Evolutionary conservation across 2,329 filamentous ascomycete genomes (phyloP), one percentile per base, ranked within the genome.

Genomic region (Neofusicoccum cordaticola): DNA sequence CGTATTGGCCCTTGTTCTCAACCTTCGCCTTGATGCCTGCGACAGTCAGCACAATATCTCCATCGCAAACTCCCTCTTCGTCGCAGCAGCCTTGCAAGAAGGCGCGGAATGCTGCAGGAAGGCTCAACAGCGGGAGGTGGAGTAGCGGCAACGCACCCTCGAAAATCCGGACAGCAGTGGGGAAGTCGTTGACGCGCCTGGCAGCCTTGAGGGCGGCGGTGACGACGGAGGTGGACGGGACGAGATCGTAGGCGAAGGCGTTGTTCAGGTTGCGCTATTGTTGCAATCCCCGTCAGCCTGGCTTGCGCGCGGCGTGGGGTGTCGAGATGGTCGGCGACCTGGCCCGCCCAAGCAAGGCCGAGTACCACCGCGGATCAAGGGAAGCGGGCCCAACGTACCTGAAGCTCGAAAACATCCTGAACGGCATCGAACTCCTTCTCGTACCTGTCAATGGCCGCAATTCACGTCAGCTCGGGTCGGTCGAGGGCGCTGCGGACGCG

Each of bases 221-320:
- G 80, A 97, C 87, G 78, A 99, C 95, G 72, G 91, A 88, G 69
- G 94, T 89, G 50, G 94, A 95, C 76, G 96, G 95, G 71, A 99
- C 95, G 76, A 99, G 90, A 89, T 99, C 95, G 89, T 99, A 99
- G 78, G 95, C 95, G 83, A 99, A 99, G 79, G 93, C 94, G 85
- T 99, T 99, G 90, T 99, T 99, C 77, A 97, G 86, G 85, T 97
- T 97, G 81, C 93, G 91, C 87, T 93, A 77, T 15, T 22, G 41
- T 62, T 19, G 47, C 15, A 6, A 19, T 34, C 7, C 13, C 22
- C 19, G 52, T 64, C 44, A 64, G 50, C 31, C 27, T 34, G 8
- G 27, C 12, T 50, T 15, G 15, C 13, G 44, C 50, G 12, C 22
- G 27, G 27, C 48, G 31, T 3, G 42, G n/a, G 44, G n/a, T 35